Percentiles rank a stretch among this genome's conserved stretches.
Conservation (phyloP, 306 rosid species). For the Corylus americana region DNA sequence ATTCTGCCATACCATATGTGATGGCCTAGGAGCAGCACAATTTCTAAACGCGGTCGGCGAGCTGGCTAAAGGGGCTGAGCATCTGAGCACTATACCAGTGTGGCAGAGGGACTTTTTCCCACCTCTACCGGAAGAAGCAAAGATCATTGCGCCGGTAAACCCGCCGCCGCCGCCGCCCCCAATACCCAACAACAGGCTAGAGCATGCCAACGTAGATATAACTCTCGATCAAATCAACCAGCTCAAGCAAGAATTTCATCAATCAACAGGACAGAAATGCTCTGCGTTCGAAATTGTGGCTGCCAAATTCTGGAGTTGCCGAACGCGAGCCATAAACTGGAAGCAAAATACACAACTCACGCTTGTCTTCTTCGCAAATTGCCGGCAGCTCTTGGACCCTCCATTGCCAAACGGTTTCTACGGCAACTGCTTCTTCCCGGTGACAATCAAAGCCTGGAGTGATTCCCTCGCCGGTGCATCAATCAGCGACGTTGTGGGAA, state of each 20-base stretch:
- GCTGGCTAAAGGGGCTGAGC: constrained; percentile 49
- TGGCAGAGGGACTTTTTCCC: constrained; percentile 64
- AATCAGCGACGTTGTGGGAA: constrained; percentile 41
- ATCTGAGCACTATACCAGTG: constrained; percentile 47
- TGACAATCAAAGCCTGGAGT: constrained; percentile 37
- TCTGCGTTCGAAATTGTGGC: constrained; percentile 70
- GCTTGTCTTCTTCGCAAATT: constrained; percentile 71
- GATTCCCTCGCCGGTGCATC: constrained; percentile 28
- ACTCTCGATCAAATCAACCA: constrained; percentile 37
- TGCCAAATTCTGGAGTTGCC: constrained; percentile 54
- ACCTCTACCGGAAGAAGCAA: not conserved
- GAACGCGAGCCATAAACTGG: constrained; percentile 50
- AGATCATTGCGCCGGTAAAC: not conserved
- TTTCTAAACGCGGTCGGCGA: constrained; percentile 77
- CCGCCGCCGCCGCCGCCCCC: constrained; percentile 21
- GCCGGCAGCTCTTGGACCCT: constrained; percentile 65
- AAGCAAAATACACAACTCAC: constrained; percentile 22
- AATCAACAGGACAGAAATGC: constrained; percentile 49
- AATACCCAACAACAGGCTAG: constrained; percentile 40
- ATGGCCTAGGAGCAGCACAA: constrained; percentile 89
- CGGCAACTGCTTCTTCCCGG: constrained; percentile 83
- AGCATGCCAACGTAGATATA: constrained; percentile 56
- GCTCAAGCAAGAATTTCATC: constrained; percentile 47
- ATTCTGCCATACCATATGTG: constrained; percentile 73
- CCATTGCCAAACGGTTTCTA: constrained; percentile 76